Conservation (phyloP, 176 grass and related monocot species). For the Phoenix roebelenii region DNA sequence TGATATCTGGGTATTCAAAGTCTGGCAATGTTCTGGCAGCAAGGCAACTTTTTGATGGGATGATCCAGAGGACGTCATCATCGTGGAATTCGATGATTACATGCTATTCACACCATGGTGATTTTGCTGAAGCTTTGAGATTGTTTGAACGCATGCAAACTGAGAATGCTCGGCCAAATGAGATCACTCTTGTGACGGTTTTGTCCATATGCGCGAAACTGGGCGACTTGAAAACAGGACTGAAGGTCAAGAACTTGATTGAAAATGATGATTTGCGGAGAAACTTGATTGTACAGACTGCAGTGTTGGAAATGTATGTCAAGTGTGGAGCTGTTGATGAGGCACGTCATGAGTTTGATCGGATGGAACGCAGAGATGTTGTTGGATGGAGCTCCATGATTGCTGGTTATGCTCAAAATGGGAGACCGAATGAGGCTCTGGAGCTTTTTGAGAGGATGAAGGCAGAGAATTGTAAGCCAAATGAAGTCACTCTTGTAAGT, state of each 20-base stretch:
- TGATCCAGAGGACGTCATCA: constrained; percentile 51
- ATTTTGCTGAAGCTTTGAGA: constrained; percentile 40
- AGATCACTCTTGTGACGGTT: constrained; percentile 54
- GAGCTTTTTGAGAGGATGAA: constrained; percentile 81
- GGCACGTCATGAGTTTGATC: constrained; percentile 62
- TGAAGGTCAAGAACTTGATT: constrained; percentile 28
- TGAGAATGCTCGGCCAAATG: constrained; percentile 48
- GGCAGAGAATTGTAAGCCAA: constrained; percentile 47
- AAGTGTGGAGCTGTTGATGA: constrained; percentile 65
- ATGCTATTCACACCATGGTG: constrained; percentile 45
- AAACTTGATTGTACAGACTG: constrained; percentile 62
- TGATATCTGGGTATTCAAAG: constrained; percentile 77
- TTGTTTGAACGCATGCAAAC: constrained; percentile 61
- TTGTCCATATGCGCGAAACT: constrained; percentile 70
- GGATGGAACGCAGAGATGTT: constrained; percentile 51
- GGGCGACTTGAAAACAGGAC: constrained; percentile 47
- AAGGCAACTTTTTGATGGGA: constrained; percentile 53
- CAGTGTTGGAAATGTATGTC: constrained; percentile 73
- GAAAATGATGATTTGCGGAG: constrained; percentile 29
- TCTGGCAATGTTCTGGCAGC: constrained; percentile 39
- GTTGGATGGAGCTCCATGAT: constrained; percentile 88
- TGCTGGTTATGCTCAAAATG: constrained; percentile 69
- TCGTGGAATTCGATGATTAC: constrained; percentile 90
- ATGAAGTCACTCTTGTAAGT: constrained; percentile 71
- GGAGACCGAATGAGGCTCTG: constrained; percentile 49